Base-by-base conservation (phyloP, 2,329 filamentous ascomycete genomes). In the Ophiosphaerella narmari region DNA sequence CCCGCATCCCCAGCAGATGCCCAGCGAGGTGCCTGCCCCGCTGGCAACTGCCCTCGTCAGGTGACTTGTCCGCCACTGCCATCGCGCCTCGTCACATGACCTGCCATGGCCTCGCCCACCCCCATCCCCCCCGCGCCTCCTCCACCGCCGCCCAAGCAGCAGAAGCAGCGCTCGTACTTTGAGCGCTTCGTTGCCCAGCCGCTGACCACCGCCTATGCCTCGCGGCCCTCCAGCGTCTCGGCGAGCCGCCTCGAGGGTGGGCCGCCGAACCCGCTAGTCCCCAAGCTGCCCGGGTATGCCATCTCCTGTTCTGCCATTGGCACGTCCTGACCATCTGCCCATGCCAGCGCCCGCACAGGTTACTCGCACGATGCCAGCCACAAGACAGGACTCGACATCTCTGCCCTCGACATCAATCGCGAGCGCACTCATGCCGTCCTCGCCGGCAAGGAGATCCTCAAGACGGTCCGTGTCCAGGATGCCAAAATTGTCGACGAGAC, bases 371-470 rank as follows among this genome's bases (percentile, higher is more conserved):
- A 83, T 59, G 77, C 83, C 50, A 82, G 79, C 62, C 83, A 87
- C 70, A 82, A 80, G 60, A 87, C 85, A n/a, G 84, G 84, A 39
- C 79, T 87, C 45, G 80, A 84, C 54, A 86, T 87, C 62, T 74
- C 81, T 37, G 82, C 85, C 33, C 75, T 87, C 44, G 84, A 86
- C 68, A 82, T 86, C 70, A 87, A 86, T 53, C 82, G 84, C 35
- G 77, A 80, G 48, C 77, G 80, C 50, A 86, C 83, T 51, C 84
- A 86, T 75, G 85, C 84, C 45, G 77, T 87, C 46, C 78, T 87
- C 57, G 85, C 83, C 36, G 85, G 85, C 44, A 83, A 83, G 56
- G 83, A 87, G 59, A 86, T 87, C 48, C 79, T 87, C 62, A 86
- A 86, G 70, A 87, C 84, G 2, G 79, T 87, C 54, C 80, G 79